phyloP scores from a whole-genome alignment of 495 filamentous ascomycete genomes.

The Aspergillus affinis region DNA sequence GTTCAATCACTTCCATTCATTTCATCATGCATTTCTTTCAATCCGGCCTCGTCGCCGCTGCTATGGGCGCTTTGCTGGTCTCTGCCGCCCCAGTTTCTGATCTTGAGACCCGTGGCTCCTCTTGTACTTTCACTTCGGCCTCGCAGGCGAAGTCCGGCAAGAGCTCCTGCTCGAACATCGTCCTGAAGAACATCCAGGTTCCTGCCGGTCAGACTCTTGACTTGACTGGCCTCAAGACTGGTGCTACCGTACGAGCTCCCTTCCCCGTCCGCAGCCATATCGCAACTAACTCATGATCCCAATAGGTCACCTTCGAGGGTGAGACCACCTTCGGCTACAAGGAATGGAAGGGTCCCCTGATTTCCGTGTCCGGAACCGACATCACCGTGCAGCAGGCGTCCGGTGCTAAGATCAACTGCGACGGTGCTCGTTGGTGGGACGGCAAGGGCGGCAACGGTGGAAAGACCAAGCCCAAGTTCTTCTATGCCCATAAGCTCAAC shows the following conservation, averaged over 20 bases:
- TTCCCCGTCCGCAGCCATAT: constrained; percentile 14
- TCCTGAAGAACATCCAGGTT: constrained; percentile 48
- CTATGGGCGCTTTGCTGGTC: constrained; percentile 14
- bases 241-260: constrained; percentile 45
- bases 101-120: constrained; percentile 12
- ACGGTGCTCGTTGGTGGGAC: constrained; percentile 49
- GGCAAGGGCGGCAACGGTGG: constrained; percentile 46
- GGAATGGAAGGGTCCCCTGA: constrained; percentile 51
- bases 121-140: constrained; percentile 43
- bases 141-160: constrained; percentile 40
- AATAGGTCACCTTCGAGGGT: constrained; percentile 51
- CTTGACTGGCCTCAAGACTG: constrained; percentile 44
- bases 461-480: constrained; percentile 53
- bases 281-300: not conserved
- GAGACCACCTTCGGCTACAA: constrained; percentile 54
- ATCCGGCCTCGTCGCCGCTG: constrained; percentile 5
- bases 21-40: constrained; percentile 11
- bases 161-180: constrained; percentile 51
- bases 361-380: constrained; percentile 46
- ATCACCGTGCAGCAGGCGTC: constrained; percentile 47
- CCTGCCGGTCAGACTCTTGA: constrained; percentile 54
- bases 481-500: constrained; percentile 43
- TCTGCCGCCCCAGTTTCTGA: constrained; percentile 15
- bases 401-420: constrained; percentile 44
- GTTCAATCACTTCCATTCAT: constrained; percentile 1